These are phyloP conservation scores for Phalaenopsis hybrid DNA, from an alignment of 116 monocot genomes.

Conservation along the genomic window DNA sequence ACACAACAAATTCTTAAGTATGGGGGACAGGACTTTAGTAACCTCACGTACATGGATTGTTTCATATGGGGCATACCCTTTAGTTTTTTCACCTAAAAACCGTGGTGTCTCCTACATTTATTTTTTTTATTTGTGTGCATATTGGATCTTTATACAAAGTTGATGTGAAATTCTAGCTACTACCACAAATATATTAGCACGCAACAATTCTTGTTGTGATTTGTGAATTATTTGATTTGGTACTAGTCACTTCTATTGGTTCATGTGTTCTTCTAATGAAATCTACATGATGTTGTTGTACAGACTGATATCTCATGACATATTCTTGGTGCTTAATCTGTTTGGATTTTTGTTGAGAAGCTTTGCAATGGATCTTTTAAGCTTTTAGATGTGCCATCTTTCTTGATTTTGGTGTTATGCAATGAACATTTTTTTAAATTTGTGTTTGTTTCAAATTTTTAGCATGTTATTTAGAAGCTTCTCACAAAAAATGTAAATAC, in stretches of 20 bases:
- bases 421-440: not conserved
- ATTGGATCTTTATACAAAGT: too few species aligned
- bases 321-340: not conserved
- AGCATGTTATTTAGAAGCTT: not conserved
- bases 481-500: not conserved
- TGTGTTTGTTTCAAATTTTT: not conserved
- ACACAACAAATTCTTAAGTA: too few species aligned
- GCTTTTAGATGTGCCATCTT: not conserved
- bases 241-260: not conserved
- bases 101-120: too few species aligned
- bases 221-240: not conserved
- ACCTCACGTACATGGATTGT: too few species aligned
- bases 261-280: not conserved
- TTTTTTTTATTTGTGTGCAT: too few species aligned
- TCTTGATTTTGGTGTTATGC: not conserved
- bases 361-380: not conserved
- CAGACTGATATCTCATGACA: not conserved
- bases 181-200: too few species aligned
- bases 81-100: too few species aligned
- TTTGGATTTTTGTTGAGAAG: not conserved
- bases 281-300: not conserved
- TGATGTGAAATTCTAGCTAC: too few species aligned
- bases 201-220: too few species aligned
- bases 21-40: too few species aligned
- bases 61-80: too few species aligned